Base-by-base conservation (phyloP, 352 stramenopile species). In the Globisporangium splendens region DNA sequence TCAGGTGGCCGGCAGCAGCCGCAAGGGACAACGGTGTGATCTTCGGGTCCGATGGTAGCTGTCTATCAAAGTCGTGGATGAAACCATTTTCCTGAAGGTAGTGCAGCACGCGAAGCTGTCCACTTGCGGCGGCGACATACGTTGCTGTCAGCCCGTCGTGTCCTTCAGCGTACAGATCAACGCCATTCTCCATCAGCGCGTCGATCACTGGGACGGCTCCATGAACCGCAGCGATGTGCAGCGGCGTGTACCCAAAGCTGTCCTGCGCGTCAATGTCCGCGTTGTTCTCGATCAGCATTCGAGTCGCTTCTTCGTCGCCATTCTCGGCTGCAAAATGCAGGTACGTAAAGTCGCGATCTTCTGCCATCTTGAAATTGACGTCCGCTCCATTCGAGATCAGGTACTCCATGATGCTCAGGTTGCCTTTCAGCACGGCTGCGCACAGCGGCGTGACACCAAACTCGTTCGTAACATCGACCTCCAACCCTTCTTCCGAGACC, bases 261-360 rank as follows among this genome's bases (percentile, higher is more conserved):
- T 60, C 58, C 12, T 46, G 59, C 3, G 46, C 44, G 33, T 72
- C 65, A 7, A 72, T 44, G 24, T 61, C 12, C 6, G 59, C 66
- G n/a, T 63, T 62, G 22, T 46, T 52, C 24, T 71, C 51, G 7
- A 69, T 28, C 7, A 77, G 66, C 55, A 72, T 46, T 43, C 42
- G 47, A 31, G 61, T 46, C 6, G 68, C 56, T 11, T 42, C 35
- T 8, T 68, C 65, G 46, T 65, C 69, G 50, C 69, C 57, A 54
- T 68, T 72, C 55, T 75, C 68, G 7, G 61, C 59, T 3, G 68
- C 68, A 33, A 65, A 63, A 50, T 73, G 64, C 12, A 75, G 56
- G 28, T 61, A 54, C n/a, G 64, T 63, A 24, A 61, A 63, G 13
- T 52, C 43, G 13, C 46, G 59, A 28, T 63, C 62, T 7, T 53